phyloP scores from a whole-genome alignment of 202 grass and related monocot species.

The Panicum hallii region DNA sequence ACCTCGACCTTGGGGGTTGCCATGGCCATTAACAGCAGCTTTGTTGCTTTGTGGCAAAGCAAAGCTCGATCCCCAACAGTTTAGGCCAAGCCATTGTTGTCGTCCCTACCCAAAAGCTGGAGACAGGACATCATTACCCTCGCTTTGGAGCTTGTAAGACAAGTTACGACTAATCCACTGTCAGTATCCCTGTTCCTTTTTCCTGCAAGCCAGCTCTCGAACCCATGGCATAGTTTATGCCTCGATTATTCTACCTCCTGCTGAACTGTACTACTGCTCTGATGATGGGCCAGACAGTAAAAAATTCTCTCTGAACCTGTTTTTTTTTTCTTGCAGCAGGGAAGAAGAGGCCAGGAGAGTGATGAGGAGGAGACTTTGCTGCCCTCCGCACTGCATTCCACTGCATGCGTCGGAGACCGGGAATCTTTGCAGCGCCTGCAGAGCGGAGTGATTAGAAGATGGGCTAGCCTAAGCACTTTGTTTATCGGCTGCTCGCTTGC shows the following conservation, averaged over 20 bases:
- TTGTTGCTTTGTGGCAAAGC: slow-evolving; percentile 64
- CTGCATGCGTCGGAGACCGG: slow-evolving; percentile 45
- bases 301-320: slow-evolving; percentile 41
- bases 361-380: slow-evolving; percentile 37
- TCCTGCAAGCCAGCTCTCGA: slow-evolving; percentile 19
- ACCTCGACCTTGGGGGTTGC: slow-evolving; percentile 40
- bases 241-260: slow-evolving; percentile 26
- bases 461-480: slow-evolving; percentile 37
- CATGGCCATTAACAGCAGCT: slow-evolving; percentile 40
- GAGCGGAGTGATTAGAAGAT: slow-evolving; percentile 16
- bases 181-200: not conserved
- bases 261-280: slow-evolving; percentile 21
- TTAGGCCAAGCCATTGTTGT: slow-evolving; percentile 39
- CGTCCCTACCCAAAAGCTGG: slow-evolving; percentile 31
- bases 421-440: slow-evolving; percentile 44
- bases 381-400: slow-evolving; percentile 3
- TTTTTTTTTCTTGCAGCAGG: slow-evolving; percentile 12
- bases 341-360: not conserved
- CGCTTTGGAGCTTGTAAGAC: not conserved
- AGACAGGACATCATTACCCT: slow-evolving; percentile 48
- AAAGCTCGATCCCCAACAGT: slow-evolving; percentile 48
- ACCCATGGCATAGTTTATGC: slow-evolving; percentile 30
- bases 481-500: slow-evolving; percentile 31
- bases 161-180: not conserved
- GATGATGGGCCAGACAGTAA: slow-evolving; percentile 22